Evolutionary conservation across 78 protist genomes (phyloP).

Genomic region (Capsaspora owczarzaki): DNA sequence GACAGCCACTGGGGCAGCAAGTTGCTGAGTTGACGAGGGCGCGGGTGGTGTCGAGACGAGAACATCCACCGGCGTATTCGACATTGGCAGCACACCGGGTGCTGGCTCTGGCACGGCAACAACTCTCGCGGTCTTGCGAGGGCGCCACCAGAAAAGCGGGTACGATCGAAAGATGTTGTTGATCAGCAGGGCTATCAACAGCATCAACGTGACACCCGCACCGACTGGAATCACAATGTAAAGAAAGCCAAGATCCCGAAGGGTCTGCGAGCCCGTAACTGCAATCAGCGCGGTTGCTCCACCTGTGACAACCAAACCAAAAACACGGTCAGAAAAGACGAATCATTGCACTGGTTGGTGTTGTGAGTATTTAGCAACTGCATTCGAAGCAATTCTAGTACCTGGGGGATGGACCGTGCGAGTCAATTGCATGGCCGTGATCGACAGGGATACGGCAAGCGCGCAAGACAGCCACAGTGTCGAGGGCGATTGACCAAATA

Average conservation of each 20-base stretch:
- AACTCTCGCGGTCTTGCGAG: too few species aligned
- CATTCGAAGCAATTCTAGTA: too few species aligned
- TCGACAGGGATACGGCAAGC: conserved; percentile 27
- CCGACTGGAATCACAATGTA: conserved; percentile 33
- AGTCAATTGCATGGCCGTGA: conserved; percentile 40
- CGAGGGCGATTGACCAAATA: not conserved
- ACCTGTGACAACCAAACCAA: too few species aligned
- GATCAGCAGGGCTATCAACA: conserved; percentile 30
- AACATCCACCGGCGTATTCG: too few species aligned
- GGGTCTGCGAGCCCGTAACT: not conserved
- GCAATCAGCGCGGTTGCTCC: conserved; percentile 54
- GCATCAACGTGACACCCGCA: conserved; percentile 19
- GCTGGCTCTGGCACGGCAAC: too few species aligned
- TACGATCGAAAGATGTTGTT: conserved; percentile 26
- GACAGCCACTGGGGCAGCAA: too few species aligned
- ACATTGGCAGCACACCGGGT: too few species aligned
- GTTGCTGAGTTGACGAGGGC: too few species aligned
- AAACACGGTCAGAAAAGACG: too few species aligned
- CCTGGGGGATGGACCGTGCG: conserved; percentile 50
- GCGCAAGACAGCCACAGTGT: conserved; percentile 5
- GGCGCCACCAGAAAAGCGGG: not conserved
- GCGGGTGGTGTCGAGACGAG: too few species aligned
- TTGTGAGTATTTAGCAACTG: too few species aligned
- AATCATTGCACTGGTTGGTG: too few species aligned
- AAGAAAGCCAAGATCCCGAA: conserved; percentile 20